Evolutionary conservation across 192 early-diverging fungal genomes (phyloP), one percentile per base, ranked within the genome.

Genomic region (Thamnidium elegans): DNA sequence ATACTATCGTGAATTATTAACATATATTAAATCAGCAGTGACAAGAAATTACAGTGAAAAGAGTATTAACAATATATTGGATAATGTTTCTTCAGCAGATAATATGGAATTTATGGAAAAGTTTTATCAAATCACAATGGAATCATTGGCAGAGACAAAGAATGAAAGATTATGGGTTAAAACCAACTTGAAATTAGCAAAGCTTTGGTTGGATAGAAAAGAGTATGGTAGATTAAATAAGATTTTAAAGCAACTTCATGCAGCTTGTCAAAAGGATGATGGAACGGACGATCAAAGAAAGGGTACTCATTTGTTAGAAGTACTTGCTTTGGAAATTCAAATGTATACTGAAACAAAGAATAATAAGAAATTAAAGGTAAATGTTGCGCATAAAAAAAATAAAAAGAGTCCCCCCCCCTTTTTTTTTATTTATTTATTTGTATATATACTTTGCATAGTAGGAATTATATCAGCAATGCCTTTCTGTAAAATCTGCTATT

Each of bases 261-360:
- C 73, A 7, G 87, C 86, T 6, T 92, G 90, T 63, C 87, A 92
- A 66, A 88, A 85, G 50, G 89, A 88, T 62, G 88, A 91, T 66
- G 90, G 88, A 14, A 84, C 88, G 5, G 91, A 92, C 56, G 91
- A 92, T 69, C 89, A 94, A 69, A 87, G 92, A 60, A 93, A 93
- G 71, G 95, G 96, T 42, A 99, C 95, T 20, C 88, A 95, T 48
- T 74, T 97, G 23, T 80, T 97, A 19, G 96, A 99, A 72, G 90
- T 95, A 23, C 90, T 93, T 77, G 92, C 96, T 0, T 77, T 99
- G n/a, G 92, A 94, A 56, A 92, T 99, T 77, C 92, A 93, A 73
- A 94, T 99, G 94, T 90, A 96, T 73, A 91, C 92, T 1, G 92
- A 85, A 47, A 95, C 86, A 7, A 90, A 90, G 66, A 89, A 93